phyloP scores from a whole-genome alignment of 169 alveolate species.

The Plasmodium gonderi region DNA sequence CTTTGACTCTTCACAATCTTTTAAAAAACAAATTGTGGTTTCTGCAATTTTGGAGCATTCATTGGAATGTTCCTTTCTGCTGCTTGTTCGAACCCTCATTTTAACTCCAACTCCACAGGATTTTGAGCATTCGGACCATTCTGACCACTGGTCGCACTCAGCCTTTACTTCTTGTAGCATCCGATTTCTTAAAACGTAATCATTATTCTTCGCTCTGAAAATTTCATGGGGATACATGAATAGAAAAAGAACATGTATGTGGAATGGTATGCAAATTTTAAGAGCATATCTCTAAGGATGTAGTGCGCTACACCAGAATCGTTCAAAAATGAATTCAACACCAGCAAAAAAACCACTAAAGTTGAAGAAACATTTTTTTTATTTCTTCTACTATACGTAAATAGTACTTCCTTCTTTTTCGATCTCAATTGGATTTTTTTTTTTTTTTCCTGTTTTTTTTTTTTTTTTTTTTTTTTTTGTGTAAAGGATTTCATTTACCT shows the following conservation, averaged over 20 bases:
- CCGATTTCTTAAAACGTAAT: not conserved
- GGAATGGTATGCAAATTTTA: not conserved
- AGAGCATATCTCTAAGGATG: not conserved
- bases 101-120: conserved; percentile 60
- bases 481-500: conserved; percentile 19
- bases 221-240: not conserved
- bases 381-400: not conserved
- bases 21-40: conserved; percentile 6
- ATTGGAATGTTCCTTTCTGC: not conserved
- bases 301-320: not conserved
- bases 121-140: conserved; percentile 49
- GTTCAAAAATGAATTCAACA: not conserved
- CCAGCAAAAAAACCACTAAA: too few relatives aligned
- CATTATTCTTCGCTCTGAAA: not conserved
- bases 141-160: conserved; percentile 45
- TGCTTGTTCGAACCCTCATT: not conserved
- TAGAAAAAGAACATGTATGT: not conserved
- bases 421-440: not conserved
- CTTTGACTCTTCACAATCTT: not conserved
- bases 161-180: not conserved
- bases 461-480: not conserved
- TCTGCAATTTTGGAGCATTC: conserved; percentile 47
- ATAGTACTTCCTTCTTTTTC: not conserved
- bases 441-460: not conserved
- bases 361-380: not conserved